Conservation (phyloP, 2,329 filamentous ascomycete species). For the Venturia carpophila region DNA sequence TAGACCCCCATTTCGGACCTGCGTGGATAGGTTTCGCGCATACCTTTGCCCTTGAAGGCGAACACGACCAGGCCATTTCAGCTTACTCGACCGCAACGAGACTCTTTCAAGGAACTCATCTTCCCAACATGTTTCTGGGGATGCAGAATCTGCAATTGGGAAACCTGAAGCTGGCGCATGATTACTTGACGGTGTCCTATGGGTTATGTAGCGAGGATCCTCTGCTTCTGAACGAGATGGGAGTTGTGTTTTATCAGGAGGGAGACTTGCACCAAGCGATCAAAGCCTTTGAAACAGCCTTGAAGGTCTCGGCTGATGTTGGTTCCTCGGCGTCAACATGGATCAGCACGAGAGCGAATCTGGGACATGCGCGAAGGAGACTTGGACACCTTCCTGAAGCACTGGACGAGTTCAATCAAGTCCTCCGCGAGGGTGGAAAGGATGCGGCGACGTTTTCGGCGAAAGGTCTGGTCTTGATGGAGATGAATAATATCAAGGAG, state of each 20-base stretch:
- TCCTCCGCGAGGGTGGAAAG: constrained; percentile 72
- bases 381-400: constrained; percentile 61
- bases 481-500: constrained; percentile 64
- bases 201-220: constrained; percentile 72
- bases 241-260: constrained; percentile 92
- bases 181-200: constrained; percentile 88
- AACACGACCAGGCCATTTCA: constrained; percentile 96
- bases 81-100: constrained; percentile 93
- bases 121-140: constrained; percentile 89
- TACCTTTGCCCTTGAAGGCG: constrained; percentile 93
- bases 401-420: constrained; percentile 76
- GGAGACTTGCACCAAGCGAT: constrained; percentile 68
- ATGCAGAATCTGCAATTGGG: constrained; percentile 98
- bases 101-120: constrained; percentile 91
- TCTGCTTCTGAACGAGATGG: constrained; percentile 88
- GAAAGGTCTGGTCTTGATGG: constrained; percentile 76
- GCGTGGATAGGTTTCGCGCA: constrained; percentile 99
- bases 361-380: constrained; percentile 79
- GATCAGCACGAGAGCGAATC: constrained; percentile 76
- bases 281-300: constrained; percentile 67
- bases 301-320: constrained; percentile 70
- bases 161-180: constrained; percentile 86
- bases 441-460: constrained; percentile 71
- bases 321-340: constrained; percentile 75
- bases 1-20: constrained; percentile 94